A percentile compares a stretch with the other conserved stretches of the same genome.
These are phyloP conservation scores for Hypoxylon sp. DNA, from an alignment of 2,329 filamentous ascomycete genomes.

Conservation along the genomic window DNA sequence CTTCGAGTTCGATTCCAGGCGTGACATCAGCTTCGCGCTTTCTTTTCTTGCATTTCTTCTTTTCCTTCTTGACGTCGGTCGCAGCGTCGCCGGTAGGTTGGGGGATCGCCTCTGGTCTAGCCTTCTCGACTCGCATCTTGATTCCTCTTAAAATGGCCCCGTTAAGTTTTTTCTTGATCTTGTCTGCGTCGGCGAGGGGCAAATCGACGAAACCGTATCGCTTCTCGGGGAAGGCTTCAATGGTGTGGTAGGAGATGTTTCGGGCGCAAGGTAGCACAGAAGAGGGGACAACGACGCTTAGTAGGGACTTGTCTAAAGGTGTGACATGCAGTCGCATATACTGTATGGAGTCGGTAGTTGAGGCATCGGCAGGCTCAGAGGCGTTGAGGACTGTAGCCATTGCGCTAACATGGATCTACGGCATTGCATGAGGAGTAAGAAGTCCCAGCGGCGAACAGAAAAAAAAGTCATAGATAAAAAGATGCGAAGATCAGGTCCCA, in stretches of 20 bases:
- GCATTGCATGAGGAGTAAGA: conserved; percentile 8
- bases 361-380: conserved; percentile 24
- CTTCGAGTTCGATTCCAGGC: conserved; percentile 77
- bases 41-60: conserved; percentile 61
- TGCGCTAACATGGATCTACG: conserved; percentile 26
- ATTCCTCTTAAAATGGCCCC: conserved; percentile 84
- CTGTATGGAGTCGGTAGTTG: conserved; percentile 36
- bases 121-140: conserved; percentile 87
- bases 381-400: conserved; percentile 39
- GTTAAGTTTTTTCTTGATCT: conserved; percentile 89
- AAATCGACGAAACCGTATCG: conserved; percentile 92
- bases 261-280: conserved; percentile 74
- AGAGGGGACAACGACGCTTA: conserved; percentile 77
- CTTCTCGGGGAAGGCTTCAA: conserved; percentile 90
- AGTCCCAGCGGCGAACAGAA: conserved; percentile 16
- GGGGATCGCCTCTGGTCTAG: conserved; percentile 71
- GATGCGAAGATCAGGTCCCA: not conserved
- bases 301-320: conserved; percentile 81
- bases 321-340: conserved; percentile 83
- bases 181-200: conserved; percentile 84
- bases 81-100: conserved; percentile 52
- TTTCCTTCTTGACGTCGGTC: conserved; percentile 53
- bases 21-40: conserved; percentile 65
- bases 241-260: conserved; percentile 87
- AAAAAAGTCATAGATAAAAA: conserved; percentile 16